Percentiles rank a stretch among this genome's conserved stretches.
phyloP scores from a whole-genome alignment of 1,284 basidiomycete genomes.

The Schizophyllum amplum region DNA sequence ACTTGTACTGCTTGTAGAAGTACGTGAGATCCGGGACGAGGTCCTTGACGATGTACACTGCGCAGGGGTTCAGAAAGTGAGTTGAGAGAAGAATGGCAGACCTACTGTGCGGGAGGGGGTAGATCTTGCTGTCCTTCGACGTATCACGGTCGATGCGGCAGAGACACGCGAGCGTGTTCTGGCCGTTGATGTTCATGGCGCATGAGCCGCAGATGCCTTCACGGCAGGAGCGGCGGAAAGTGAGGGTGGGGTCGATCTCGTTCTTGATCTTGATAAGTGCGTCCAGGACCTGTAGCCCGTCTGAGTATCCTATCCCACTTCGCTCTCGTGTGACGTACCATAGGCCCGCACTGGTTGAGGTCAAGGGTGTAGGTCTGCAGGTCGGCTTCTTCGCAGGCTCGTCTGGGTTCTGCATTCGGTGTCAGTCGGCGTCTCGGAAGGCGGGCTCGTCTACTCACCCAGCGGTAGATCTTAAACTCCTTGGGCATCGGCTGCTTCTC shows the following conservation, averaged over 20 bases:
- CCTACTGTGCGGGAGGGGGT: constrained; percentile 96
- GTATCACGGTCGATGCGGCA: constrained; percentile 86
- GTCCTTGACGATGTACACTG: constrained; percentile 99
- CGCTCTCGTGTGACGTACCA: constrained; percentile 43
- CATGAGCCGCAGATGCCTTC: constrained; percentile 99
- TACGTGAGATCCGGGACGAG: constrained; percentile 86
- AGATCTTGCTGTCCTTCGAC: constrained; percentile 81
- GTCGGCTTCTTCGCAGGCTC: constrained; percentile 88
- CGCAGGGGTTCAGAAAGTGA: neutral
- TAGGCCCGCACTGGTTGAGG: constrained; percentile 92
- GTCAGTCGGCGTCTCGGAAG: neutral
- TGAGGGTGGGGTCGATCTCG: constrained; percentile 92
- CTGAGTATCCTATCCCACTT: neutral
- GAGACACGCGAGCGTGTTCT: constrained; percentile 96
- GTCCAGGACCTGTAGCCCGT: constrained; percentile 59
- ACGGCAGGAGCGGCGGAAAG: constrained; percentile 93
- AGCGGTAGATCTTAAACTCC: constrained; percentile 96
- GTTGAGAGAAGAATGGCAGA: constrained; percentile 14
- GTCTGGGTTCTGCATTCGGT: constrained; percentile 75
- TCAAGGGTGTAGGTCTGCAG: constrained; percentile 92
- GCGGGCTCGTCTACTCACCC: constrained; percentile 47
- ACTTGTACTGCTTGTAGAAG: constrained; percentile 99
- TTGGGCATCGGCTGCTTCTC: constrained; percentile 54
- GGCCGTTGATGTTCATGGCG: constrained; percentile 98
- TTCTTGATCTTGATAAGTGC: constrained; percentile 99